These are phyloP conservation scores for Curvularia eragrostidis DNA, from an alignment of 2,329 filamentous ascomycete genomes.

Conservation along the genomic window DNA sequence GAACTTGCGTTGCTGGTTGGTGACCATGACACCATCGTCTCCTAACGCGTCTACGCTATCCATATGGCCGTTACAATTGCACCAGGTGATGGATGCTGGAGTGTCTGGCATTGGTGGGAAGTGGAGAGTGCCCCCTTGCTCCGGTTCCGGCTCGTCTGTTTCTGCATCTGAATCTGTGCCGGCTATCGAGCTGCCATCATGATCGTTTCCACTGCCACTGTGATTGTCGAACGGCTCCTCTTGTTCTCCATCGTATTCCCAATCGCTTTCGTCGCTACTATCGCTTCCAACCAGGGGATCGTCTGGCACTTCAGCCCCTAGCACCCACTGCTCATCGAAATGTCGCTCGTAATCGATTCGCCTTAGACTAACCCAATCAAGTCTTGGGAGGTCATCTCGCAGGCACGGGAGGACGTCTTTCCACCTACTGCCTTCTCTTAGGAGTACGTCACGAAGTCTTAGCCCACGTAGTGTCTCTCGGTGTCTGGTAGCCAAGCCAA, in stretches of 20 bases:
- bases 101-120: constrained; percentile 56
- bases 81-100: constrained; percentile 56
- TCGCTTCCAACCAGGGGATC: constrained; percentile 54
- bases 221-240: constrained; percentile 27
- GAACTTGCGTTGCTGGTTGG: constrained; percentile 58
- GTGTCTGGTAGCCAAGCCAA: constrained; percentile 63
- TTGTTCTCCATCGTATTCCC: constrained; percentile 43
- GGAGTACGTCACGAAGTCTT: constrained; percentile 65
- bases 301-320: constrained; percentile 58
- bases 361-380: constrained; percentile 69
- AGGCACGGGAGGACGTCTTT: constrained; percentile 65
- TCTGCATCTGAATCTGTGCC: constrained; percentile 45
- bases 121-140: constrained; percentile 53
- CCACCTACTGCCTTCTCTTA: constrained; percentile 67
- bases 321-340: constrained; percentile 57
- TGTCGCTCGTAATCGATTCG: constrained; percentile 65
- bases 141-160: constrained; percentile 42
- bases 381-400: constrained; percentile 61
- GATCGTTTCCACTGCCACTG: constrained; percentile 38
- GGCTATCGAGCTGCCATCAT: constrained; percentile 45
- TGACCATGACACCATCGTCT: constrained; percentile 58
- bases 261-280: constrained; percentile 51
- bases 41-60: constrained; percentile 55
- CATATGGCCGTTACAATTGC: constrained; percentile 53
- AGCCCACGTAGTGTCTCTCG: constrained; percentile 64